Evolutionary conservation across 805 yeast genomes (phyloP).

Genomic region (Yarrowia deformans): DNA sequence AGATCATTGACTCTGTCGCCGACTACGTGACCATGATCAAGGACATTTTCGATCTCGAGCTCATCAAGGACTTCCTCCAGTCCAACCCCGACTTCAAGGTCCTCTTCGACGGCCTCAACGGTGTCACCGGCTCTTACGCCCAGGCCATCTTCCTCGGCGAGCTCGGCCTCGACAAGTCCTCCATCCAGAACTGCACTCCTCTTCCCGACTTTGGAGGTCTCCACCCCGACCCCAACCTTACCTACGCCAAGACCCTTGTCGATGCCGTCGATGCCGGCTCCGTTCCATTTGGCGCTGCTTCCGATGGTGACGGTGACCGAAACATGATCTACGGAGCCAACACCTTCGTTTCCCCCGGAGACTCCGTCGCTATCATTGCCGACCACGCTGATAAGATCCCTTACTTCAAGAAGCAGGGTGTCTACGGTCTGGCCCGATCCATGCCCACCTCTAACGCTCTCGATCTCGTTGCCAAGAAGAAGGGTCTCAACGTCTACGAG

Average conservation of each 20-base stretch:
- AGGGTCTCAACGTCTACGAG: slow-evolving; percentile 81
- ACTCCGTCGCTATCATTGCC: slow-evolving; percentile 95
- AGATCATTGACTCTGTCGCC: slow-evolving; percentile 80
- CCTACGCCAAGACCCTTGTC: slow-evolving; percentile 89
- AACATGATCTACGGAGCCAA: slow-evolving; percentile 97
- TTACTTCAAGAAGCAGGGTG: slow-evolving; percentile 85
- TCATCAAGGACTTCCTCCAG: slow-evolving; percentile 74
- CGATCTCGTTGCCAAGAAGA: slow-evolving; percentile 84
- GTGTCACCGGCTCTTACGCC: slow-evolving; percentile 98
- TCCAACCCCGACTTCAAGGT: slow-evolving; percentile 67
- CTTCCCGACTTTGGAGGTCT: slow-evolving; percentile 94
- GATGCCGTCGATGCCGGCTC: slow-evolving; percentile 79
- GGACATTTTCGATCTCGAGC: slow-evolving; percentile 83
- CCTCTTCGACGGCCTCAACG: slow-evolving; percentile 88
- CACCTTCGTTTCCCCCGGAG: slow-evolving; percentile 97
- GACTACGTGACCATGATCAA: slow-evolving; percentile 83
- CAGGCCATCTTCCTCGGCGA: slow-evolving; percentile 81
- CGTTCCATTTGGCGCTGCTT: slow-evolving; percentile 95
- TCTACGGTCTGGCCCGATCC: slow-evolving; percentile 91
- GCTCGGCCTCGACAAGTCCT: slow-evolving; percentile 72
- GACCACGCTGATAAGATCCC: slow-evolving; percentile 92
- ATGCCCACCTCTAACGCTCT: slow-evolving; percentile 98
- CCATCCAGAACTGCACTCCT: slow-evolving; percentile 82
- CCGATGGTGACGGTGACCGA: slow-evolving; percentile 99
- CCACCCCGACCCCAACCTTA: slow-evolving; percentile 97